These are phyloP conservation scores for Coniferiporia sulphurascens DNA, from an alignment of 1,284 basidiomycete genomes.

Conservation along the genomic window DNA sequence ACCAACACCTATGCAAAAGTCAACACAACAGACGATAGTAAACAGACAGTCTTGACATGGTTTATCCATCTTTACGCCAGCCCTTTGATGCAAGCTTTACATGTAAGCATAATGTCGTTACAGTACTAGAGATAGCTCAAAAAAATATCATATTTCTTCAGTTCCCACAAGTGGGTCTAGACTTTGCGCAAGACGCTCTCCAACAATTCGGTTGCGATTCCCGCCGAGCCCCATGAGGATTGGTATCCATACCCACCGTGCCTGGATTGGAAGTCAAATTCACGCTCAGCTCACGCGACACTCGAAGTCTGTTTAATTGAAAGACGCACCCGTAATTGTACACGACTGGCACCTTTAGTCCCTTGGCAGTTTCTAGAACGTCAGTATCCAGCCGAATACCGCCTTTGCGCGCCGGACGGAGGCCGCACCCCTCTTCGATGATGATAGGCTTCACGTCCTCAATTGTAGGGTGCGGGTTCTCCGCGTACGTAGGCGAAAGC, in stretches of 20 bases:
- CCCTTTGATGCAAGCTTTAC: too few species aligned
- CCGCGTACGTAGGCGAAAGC: slow-evolving; percentile 43
- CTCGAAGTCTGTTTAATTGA: too few species aligned
- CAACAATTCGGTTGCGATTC: slow-evolving; percentile 47
- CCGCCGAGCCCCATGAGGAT: slow-evolving; percentile 42
- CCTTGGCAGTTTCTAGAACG: slow-evolving; percentile 23
- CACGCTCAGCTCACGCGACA: not conserved
- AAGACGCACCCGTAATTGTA: slow-evolving; percentile 43
- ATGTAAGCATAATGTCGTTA: too few species aligned
- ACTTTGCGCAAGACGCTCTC: slow-evolving; percentile 34
- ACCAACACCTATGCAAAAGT: too few species aligned
- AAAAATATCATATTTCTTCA: too few species aligned
- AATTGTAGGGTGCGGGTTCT: slow-evolving; percentile 40
- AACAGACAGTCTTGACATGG: too few species aligned
- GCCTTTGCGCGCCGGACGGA: slow-evolving; percentile 43
- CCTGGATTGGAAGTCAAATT: slow-evolving; percentile 26
- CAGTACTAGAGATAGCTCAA: too few species aligned
- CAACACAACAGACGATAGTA: too few species aligned
- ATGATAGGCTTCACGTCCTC: slow-evolving; percentile 61
- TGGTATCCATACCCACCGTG: slow-evolving; percentile 45
- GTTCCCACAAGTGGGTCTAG: not conserved
- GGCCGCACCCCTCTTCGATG: slow-evolving; percentile 61
- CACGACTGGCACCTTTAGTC: slow-evolving; percentile 32
- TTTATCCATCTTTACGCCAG: too few species aligned
- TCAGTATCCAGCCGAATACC: slow-evolving; percentile 41